phyloP scores from a whole-genome alignment of 2,329 filamentous ascomycete species.

The Aspergillus fructus region DNA sequence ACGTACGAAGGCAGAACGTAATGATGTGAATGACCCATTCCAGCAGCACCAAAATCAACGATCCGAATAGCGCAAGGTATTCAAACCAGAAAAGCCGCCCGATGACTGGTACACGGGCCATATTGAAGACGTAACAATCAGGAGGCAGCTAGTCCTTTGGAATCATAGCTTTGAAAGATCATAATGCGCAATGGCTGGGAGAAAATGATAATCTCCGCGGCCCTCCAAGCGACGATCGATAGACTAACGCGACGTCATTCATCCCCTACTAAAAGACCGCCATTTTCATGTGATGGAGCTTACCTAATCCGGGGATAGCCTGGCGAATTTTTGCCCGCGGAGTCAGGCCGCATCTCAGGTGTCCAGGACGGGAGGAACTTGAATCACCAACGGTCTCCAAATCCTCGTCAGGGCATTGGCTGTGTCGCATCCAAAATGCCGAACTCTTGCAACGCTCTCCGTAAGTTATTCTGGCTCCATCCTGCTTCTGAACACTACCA shows the following conservation, averaged over 20 bases:
- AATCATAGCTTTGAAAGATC: not conserved
- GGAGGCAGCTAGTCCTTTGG: not conserved
- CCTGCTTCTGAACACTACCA: not conserved
- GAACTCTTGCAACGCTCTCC: constrained; percentile 93
- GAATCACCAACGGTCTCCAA: not conserved
- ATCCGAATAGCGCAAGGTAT: constrained; percentile 82
- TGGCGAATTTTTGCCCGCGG: constrained; percentile 16
- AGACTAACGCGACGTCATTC: constrained; percentile 10
- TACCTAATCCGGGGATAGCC: constrained; percentile 33
- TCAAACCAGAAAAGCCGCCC: constrained; percentile 66
- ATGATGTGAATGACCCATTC: constrained; percentile 82
- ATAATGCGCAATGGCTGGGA: not conserved
- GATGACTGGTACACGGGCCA: constrained; percentile 63
- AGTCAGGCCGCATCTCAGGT: not conserved
- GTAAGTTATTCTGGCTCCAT: constrained; percentile 55
- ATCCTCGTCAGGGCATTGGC: not conserved
- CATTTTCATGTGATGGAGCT: constrained; percentile 27
- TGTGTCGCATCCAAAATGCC: constrained; percentile 65
- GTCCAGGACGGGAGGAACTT: not conserved
- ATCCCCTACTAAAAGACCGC: not conserved
- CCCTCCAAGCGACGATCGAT: not conserved
- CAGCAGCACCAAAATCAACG: constrained; percentile 76
- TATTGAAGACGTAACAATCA: constrained; percentile 27
- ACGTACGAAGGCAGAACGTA: constrained; percentile 81
- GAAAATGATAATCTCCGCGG: not conserved